Percentiles rank a stretch among this genome's conserved stretches.
Evolutionary conservation across 129 eudicot species (phyloP).

Genomic region (Heracleum sosnowskyi): DNA sequence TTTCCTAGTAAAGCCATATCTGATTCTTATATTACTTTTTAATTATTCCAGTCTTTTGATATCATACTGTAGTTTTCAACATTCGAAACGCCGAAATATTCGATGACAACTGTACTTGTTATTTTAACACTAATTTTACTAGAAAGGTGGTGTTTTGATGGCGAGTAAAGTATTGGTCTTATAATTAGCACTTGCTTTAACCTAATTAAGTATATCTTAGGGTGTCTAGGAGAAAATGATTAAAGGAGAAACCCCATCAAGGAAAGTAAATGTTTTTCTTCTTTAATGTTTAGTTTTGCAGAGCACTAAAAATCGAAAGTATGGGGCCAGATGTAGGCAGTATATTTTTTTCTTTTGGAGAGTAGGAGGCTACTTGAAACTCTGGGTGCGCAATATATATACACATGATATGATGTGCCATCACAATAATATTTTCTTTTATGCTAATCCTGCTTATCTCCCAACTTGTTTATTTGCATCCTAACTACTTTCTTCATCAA

Average conservation of each 20-base stretch:
- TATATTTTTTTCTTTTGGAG: neutral
- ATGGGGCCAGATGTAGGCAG: slow-evolving; percentile 21
- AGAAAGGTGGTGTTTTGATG: slow-evolving; percentile 31
- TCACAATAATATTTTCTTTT: slow-evolving; percentile 13
- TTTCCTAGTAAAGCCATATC: slow-evolving; percentile 40
- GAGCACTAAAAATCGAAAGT: slow-evolving; percentile 14
- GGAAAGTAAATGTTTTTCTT: slow-evolving; percentile 7
- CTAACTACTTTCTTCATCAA: slow-evolving; percentile 12
- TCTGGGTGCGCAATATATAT: slow-evolving; percentile 24
- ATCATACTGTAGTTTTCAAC: slow-evolving; percentile 37
- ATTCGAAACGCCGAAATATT: slow-evolving; percentile 61
- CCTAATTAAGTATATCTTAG: slow-evolving; percentile 3
- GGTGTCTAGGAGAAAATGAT: slow-evolving; percentile 24
- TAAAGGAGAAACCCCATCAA: slow-evolving; percentile 30
- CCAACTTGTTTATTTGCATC: slow-evolving; percentile 17
- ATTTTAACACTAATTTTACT: slow-evolving; percentile 11
- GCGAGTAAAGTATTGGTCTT: slow-evolving; percentile 15
- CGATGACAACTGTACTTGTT: slow-evolving; percentile 31
- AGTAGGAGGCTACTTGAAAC: slow-evolving; percentile 16
- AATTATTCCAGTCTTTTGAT: slow-evolving; percentile 14
- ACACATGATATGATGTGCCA: slow-evolving; percentile 6
- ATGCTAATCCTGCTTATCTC: slow-evolving; percentile 25
- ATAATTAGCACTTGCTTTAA: slow-evolving; percentile 7
- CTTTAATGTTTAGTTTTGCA: slow-evolving; percentile 9
- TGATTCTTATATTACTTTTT: slow-evolving; percentile 40